Evolutionary conservation across 164 flowering plant species (phyloP), one percentile per base, ranked within the genome.

Genomic region (Umbilicus rupestris): DNA sequence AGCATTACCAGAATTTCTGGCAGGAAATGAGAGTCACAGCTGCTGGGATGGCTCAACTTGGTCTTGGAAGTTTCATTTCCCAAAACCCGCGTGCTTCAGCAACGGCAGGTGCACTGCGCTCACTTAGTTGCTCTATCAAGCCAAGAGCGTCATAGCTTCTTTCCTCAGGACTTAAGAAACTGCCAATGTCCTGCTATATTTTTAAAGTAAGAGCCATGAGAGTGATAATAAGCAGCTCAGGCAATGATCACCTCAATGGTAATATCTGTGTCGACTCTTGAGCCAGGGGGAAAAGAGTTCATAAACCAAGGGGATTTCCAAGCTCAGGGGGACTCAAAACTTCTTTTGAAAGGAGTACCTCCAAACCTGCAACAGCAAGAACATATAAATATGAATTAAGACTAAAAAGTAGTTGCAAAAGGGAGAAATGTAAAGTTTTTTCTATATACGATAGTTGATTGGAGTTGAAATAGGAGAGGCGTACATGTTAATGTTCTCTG

Each of bases 251-350:
- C 98, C 96, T 93, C 97, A 64, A 90, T 77, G 26, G 89, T 72
- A 67, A 89, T 77, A 14, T 93, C 97, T 67, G 90, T 82, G 63
- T 85, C 88, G 70, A 87, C 77, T 72, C 81, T 82, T 37, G 94
- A 84, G 39, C 94, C 92, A 49, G 85, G 80, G 11, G 85, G 31
- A 65, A 86, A 84, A 68, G 91, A 73, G 70, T 81, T 86, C 33
- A 88, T 71, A 65, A 84, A 86, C 97, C 96, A 88, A 73, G 99
- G 99, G 9, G 99, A 95, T 72, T 87, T 92, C 97, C 96, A 92
- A 22, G 96, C 85, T 20, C 97, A 89, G 59, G 99, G 99, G 62
- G 99, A 94, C 44, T 91, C 97, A 31, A 94, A 55, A 62, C 85
- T 83, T 80, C 84, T 82, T 72, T 75, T 88, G 64, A 82, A 77